Evolutionary conservation across 2,329 filamentous ascomycete genomes (phyloP).

Genomic region (Paracorniculantispora psalliotae): DNA sequence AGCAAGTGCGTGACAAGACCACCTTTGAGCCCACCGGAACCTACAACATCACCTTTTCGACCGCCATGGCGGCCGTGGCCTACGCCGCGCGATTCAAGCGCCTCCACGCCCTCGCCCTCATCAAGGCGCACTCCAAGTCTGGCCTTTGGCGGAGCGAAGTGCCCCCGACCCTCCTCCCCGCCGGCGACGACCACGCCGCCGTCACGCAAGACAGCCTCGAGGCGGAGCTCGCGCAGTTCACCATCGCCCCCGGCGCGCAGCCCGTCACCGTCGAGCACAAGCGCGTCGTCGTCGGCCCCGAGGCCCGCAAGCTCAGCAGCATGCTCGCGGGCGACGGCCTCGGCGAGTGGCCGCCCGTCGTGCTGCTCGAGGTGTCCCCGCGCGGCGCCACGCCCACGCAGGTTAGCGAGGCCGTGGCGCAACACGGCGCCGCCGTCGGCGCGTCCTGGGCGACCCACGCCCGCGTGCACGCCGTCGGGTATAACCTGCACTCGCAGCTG

Average conservation of each 20-base stretch:
- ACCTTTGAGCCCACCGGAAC: constrained; percentile 59
- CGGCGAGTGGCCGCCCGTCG: constrained; percentile 23
- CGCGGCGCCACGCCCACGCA: constrained; percentile 26
- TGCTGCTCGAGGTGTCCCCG: constrained; percentile 28
- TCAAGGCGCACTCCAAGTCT: constrained; percentile 24
- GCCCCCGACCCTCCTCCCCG: constrained; percentile 22
- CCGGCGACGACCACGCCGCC: constrained; percentile 1
- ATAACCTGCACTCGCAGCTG: constrained; percentile 2
- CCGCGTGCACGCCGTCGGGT: constrained; percentile 16
- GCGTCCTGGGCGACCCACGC: constrained; percentile 22
- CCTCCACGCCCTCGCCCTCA: constrained; percentile 27
- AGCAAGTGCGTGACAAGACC: constrained; percentile 58
- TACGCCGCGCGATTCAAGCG: constrained; percentile 46
- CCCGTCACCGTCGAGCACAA: constrained; percentile 15
- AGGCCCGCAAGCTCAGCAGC: constrained; percentile 22
- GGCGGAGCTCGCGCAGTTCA: constrained; percentile 24
- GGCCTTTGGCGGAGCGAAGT: constrained; percentile 28
- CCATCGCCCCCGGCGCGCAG: constrained; percentile 25
- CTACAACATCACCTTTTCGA: constrained; percentile 67
- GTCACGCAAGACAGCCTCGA: constrained; percentile 16
- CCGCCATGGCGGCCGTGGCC: constrained; percentile 49
- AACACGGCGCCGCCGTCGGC: constrained; percentile 36
- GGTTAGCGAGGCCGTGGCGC: constrained; percentile 33
- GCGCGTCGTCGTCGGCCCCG: constrained; percentile 22
- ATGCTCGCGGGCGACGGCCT: constrained; percentile 20